These are phyloP conservation scores for Podosphaera fusca DNA, from an alignment of 2,329 filamentous ascomycete species.

Conservation along the genomic window DNA sequence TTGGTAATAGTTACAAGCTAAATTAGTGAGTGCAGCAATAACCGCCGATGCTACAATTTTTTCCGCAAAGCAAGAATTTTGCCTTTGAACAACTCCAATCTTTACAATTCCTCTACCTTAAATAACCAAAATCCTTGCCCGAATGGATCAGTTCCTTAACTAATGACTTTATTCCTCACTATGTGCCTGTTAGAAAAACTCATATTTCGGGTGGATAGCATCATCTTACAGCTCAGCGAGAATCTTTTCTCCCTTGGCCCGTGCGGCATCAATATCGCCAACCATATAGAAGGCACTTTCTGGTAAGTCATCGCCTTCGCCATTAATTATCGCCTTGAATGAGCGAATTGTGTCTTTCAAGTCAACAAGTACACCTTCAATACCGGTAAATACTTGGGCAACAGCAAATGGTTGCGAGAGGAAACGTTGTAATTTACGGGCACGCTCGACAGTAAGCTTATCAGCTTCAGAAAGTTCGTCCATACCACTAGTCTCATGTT, in stretches of 20 bases:
- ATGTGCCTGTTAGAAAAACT: not conserved
- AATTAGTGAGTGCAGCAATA: not conserved
- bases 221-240: slow-evolving; percentile 51
- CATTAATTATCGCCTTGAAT: slow-evolving; percentile 71
- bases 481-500: slow-evolving; percentile 40
- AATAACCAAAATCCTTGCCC: not conserved
- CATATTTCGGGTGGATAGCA: not conserved
- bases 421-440: slow-evolving; percentile 99
- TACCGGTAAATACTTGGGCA: slow-evolving; percentile 53
- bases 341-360: slow-evolving; percentile 94
- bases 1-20: not conserved
- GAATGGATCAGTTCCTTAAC: not conserved
- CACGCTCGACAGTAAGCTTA: slow-evolving; percentile 99
- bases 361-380: slow-evolving; percentile 83
- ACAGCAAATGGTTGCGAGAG: slow-evolving; percentile 96
- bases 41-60: not conserved
- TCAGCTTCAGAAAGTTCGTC: slow-evolving; percentile 97
- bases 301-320: slow-evolving; percentile 87
- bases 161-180: not conserved
- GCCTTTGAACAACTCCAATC: not conserved
- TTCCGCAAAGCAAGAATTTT: not conserved
- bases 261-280: slow-evolving; percentile 79
- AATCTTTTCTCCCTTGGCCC: slow-evolving; percentile 98
- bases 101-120: not conserved
- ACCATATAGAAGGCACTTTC: slow-evolving; percentile 45